phyloP scores from a whole-genome alignment of 2,329 filamentous ascomycete species.

The Colletotrichum godetiae region DNA sequence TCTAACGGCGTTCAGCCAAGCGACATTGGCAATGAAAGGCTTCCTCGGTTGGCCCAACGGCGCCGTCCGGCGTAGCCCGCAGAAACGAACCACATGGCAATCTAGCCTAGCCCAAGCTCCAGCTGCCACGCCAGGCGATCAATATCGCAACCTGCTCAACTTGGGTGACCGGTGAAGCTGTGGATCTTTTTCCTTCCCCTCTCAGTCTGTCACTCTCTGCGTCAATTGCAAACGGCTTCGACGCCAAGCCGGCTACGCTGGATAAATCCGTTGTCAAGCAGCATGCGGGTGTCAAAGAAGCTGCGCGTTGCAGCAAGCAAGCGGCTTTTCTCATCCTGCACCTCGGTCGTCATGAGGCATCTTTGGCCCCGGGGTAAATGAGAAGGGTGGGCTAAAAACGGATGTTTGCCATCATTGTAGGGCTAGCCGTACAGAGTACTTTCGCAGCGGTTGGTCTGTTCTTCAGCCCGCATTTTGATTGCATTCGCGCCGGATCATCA shows the following conservation, averaged over 20 bases:
- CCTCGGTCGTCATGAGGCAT: not conserved
- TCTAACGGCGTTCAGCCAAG: not conserved
- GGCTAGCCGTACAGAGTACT: slow-evolving; percentile 3
- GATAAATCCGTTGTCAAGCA: not conserved
- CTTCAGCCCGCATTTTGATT: not conserved
- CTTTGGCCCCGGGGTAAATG: not conserved
- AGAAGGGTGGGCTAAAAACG: not conserved
- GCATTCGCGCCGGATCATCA: slow-evolving; percentile 23
- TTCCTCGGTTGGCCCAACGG: not conserved
- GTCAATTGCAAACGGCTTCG: not conserved
- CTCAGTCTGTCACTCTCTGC: not conserved
- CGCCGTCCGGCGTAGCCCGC: slow-evolving; percentile 13
- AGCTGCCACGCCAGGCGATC: slow-evolving; percentile 12
- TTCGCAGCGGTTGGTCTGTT: not conserved
- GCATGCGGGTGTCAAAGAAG: not conserved
- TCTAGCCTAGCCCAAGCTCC: not conserved
- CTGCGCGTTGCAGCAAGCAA: not conserved
- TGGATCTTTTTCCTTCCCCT: slow-evolving; percentile 5
- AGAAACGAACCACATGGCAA: slow-evolving; percentile 3
- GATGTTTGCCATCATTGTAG: not conserved
- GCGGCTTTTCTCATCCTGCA: not conserved
- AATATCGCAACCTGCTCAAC: slow-evolving; percentile 9
- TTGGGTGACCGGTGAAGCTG: slow-evolving; percentile 33
- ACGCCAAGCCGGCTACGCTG: slow-evolving; percentile 11
- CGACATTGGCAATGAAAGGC: not conserved